Evolutionary conservation across 106 monocot species (phyloP), one percentile per base, ranked within the genome.

Genomic region (Acorus calamus): DNA sequence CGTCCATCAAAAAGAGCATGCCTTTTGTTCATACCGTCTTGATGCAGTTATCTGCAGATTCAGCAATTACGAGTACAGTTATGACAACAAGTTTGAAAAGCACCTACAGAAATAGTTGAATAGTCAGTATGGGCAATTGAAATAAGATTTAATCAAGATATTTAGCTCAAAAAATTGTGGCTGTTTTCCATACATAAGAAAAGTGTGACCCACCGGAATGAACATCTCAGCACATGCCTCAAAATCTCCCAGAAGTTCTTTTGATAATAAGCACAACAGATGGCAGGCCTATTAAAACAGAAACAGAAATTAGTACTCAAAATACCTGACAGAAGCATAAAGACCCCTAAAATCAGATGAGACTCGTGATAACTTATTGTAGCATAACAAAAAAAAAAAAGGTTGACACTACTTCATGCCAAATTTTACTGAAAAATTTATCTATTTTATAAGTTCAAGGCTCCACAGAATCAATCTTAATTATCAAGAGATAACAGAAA

Each of bases 81-180:
- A 99, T 99, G 49, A 99, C 98, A 69, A 99, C 98, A 79, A 99
- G 98, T 79, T 99, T 99, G 70, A 99, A 92, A 56, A 99, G 77
- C 44, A 92, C 77, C 98, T 99, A 77, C 59, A 72, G 54, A 14
- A 59, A 48, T 57, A 9, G 13, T 11, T 46, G 14, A 42, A 8
- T 55, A 54, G 55, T 74, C 57, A 67, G 54, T 14, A 67, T 63
- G 14, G 9, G 13, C 0, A 60, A 5, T 52, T 44, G 4, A 47
- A 11, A 52, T 48, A 8, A 47, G 59, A 42, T 43, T 14, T 3
- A 8, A 7, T 5, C 13, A 56, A 41, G 10, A 47, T 46, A 1
- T 14, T 53, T 14, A 44, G 42, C 28, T 28, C 28, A 28, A 28
- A 28, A 28, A 28, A 28, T 28, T 28, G 28, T 28, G 28, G 28